Evolutionary conservation across 75 land plant genomes (phyloP).

Genomic region (Pinus albicaulis): DNA sequence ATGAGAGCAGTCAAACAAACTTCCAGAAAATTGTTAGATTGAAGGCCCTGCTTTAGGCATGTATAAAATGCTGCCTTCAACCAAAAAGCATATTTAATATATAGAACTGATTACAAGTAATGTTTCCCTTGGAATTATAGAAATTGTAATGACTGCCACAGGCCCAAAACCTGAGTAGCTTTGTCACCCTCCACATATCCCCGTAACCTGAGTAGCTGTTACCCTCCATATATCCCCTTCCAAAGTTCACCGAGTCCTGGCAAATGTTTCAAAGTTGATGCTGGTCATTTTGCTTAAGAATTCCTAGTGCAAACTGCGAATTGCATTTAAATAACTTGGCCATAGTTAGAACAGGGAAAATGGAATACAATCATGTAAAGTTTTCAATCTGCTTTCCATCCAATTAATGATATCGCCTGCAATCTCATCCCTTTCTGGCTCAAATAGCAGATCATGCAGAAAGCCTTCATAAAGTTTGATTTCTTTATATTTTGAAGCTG

Average conservation of each 20-base stretch:
- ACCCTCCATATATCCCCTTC: no score
- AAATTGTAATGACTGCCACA: neutral
- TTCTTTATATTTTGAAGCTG: constrained; percentile 61
- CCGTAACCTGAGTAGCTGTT: neutral
- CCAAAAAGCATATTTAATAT: neutral
- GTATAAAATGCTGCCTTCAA: neutral
- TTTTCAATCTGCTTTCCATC: constrained; percentile 44
- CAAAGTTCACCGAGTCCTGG: neutral
- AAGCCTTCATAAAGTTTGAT: constrained; percentile 85
- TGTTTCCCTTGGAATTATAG: neutral
- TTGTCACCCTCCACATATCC: no score
- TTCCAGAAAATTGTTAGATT: neutral
- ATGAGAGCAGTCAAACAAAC: neutral
- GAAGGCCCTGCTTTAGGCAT: neutral
- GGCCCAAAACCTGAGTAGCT: neutral
- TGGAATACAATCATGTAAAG: neutral
- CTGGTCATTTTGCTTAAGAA: neutral
- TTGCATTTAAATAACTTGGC: neutral
- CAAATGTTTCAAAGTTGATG: neutral
- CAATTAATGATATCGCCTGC: constrained; percentile 76
- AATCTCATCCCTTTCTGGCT: constrained; percentile 78
- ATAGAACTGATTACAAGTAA: neutral
- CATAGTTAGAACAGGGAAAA: neutral
- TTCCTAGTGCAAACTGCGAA: neutral
- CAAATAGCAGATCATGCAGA: constrained; percentile 87